phyloP scores from a whole-genome alignment of 2,329 filamentous ascomycete genomes.

The Penicillium occitanis region DNA sequence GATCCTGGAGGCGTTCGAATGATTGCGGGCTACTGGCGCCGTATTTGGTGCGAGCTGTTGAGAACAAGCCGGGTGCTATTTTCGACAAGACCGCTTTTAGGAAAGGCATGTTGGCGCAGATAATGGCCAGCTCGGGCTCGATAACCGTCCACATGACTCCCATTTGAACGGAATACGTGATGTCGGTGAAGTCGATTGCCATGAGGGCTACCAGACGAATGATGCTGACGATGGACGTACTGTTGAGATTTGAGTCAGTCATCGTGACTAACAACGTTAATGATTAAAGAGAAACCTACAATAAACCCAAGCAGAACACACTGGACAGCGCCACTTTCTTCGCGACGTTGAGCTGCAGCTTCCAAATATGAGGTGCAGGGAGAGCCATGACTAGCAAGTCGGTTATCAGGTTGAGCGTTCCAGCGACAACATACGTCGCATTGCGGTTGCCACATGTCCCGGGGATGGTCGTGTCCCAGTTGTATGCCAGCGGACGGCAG shows the following conservation, averaged over 20 bases:
- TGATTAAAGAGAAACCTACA: constrained; percentile 4
- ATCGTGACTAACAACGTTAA: background rate
- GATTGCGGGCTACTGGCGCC: background rate
- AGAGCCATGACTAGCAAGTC: constrained; percentile 14
- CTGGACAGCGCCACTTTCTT: constrained; percentile 3
- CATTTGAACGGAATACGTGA: background rate
- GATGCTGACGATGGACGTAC: background rate
- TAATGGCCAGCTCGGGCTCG: constrained; percentile 3
- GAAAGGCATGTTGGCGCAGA: background rate
- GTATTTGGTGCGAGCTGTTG: background rate
- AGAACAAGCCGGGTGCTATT: background rate
- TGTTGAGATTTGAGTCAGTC: background rate
- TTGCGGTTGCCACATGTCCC: constrained; percentile 14
- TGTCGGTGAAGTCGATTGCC: constrained; percentile 5
- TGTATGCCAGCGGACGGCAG: constrained; percentile 5
- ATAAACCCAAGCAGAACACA: constrained; percentile 11
- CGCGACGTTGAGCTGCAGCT: background rate
- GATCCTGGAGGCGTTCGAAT: background rate
- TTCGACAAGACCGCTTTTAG: background rate
- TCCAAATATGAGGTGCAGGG: constrained; percentile 11
- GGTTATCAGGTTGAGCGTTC: constrained; percentile 9
- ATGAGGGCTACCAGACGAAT: background rate
- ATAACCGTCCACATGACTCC: constrained; percentile 8
- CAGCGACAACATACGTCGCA: constrained; percentile 7
- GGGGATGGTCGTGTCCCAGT: constrained; percentile 3